These are phyloP conservation scores for Ceratobasidium theobromae DNA, from an alignment of 1,284 basidiomycete genomes.

Conservation along the genomic window DNA sequence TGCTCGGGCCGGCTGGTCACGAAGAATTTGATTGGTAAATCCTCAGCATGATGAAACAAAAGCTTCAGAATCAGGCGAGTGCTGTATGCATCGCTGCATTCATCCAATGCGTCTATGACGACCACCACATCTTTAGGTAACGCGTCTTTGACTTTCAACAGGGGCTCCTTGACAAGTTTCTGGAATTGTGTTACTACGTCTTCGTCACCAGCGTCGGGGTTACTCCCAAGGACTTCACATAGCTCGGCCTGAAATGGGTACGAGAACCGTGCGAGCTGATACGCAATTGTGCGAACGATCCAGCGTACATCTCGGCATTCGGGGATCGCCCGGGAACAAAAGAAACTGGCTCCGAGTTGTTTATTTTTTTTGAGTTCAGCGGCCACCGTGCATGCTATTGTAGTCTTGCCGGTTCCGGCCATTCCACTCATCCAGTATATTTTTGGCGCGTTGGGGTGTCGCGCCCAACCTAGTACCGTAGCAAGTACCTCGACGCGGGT, in stretches of 20 bases:
- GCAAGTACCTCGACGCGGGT: not conserved
- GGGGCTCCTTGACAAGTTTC: conserved; percentile 3
- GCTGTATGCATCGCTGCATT: conserved; percentile 14
- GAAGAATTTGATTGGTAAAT: conserved; percentile 25
- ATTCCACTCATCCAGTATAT: conserved; percentile 15
- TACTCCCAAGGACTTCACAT: not conserved
- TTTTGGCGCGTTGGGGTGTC: not conserved
- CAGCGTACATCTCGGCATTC: conserved; percentile 5
- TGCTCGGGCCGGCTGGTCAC: conserved; percentile 32
- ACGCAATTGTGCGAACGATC: conserved; percentile 31
- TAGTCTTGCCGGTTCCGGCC: conserved; percentile 33
- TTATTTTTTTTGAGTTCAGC: not conserved
- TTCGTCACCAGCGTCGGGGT: not conserved
- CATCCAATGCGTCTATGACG: conserved; percentile 33
- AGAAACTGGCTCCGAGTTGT: not conserved
- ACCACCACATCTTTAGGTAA: not conserved
- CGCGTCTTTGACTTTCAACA: not conserved
- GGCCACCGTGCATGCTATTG: conserved; percentile 31
- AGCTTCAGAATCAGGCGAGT: not conserved
- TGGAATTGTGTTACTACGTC: conserved; percentile 18
- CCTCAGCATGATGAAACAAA: not conserved
- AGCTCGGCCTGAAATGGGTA: not conserved
- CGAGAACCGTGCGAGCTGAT: conserved; percentile 22
- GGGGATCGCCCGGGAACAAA: conserved; percentile 38
- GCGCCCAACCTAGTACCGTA: not conserved